These are phyloP conservation scores for Cutaneotrichosporon daszewskae DNA, from an alignment of 1,284 basidiomycete genomes.

Conservation along the genomic window DNA sequence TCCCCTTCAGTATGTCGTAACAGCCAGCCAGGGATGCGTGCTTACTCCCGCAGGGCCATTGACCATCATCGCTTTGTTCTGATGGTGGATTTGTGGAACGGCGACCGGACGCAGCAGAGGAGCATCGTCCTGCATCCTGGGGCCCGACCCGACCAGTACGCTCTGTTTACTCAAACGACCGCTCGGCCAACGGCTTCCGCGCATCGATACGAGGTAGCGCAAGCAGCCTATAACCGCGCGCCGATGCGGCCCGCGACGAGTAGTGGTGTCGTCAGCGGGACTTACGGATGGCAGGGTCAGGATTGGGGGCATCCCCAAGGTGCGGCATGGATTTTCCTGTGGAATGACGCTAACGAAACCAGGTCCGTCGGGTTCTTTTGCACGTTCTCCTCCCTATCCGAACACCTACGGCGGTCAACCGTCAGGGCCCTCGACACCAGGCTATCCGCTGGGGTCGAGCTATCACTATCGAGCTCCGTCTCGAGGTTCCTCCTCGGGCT, in stretches of 20 bases:
- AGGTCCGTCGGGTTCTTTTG: too few relatives aligned
- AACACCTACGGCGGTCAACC: too few relatives aligned
- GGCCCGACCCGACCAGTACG: constrained; percentile 19
- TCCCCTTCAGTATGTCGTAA: constrained; percentile 64
- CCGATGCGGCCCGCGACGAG: not conserved
- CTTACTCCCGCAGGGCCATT: constrained; percentile 37
- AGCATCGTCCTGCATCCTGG: constrained; percentile 78
- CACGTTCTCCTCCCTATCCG: too few relatives aligned
- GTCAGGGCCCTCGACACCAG: too few relatives aligned
- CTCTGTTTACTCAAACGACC: constrained; percentile 13
- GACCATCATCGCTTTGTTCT: constrained; percentile 80
- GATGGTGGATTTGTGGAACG: constrained; percentile 81
- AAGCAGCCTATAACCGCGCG: not conserved
- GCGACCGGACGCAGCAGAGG: constrained; percentile 69
- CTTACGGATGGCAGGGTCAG: too few relatives aligned
- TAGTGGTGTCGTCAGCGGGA: too few relatives aligned
- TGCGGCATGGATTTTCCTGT: too few relatives aligned
- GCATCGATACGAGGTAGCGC: constrained; percentile 3
- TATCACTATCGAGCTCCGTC: too few relatives aligned
- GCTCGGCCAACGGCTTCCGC: constrained; percentile 4
- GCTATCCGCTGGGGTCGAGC: too few relatives aligned
- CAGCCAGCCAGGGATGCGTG: not conserved
- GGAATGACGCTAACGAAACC: too few relatives aligned
- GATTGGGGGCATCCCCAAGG: too few relatives aligned
- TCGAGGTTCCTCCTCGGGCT: too few relatives aligned